A percentile compares a stretch with the other conserved stretches of the same genome.
These are phyloP conservation scores for Solanum sejunctum DNA, from an alignment of 257 asterid species.

Conservation along the genomic window DNA sequence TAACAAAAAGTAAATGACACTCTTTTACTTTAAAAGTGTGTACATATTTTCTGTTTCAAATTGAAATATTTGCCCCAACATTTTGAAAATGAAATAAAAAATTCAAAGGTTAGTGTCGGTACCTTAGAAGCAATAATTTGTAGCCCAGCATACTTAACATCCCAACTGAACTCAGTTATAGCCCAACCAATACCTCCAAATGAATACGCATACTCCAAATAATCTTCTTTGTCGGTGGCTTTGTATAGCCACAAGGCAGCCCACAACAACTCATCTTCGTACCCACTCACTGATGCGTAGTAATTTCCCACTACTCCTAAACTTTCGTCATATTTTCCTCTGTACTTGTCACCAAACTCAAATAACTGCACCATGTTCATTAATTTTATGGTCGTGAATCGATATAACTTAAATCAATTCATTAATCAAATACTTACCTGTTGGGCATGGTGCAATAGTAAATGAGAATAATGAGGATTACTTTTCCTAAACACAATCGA, in stretches of 20 bases:
- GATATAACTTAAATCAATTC: neutral
- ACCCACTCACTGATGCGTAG: slow-evolving; percentile 82
- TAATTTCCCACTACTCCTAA: slow-evolving; percentile 60
- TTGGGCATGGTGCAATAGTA: slow-evolving; percentile 50
- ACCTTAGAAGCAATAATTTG: slow-evolving; percentile 46
- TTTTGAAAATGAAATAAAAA: neutral
- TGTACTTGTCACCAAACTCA: slow-evolving; percentile 68
- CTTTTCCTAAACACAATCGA: slow-evolving; percentile 43
- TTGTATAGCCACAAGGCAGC: slow-evolving; percentile 81
- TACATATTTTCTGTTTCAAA: neutral
- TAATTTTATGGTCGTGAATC: neutral
- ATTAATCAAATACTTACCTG: slow-evolving; percentile 18
- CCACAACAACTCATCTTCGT: slow-evolving; percentile 85
- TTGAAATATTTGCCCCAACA: neutral
- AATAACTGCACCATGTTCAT: slow-evolving; percentile 40
- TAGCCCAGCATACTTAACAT: slow-evolving; percentile 71
- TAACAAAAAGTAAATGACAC: neutral
- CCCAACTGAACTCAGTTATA: slow-evolving; percentile 88
- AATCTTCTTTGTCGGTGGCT: slow-evolving; percentile 52
- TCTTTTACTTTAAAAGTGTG: neutral
- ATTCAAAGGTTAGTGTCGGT: neutral
- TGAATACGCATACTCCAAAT: slow-evolving; percentile 41
- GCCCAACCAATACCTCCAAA: slow-evolving; percentile 88
- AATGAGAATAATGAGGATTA: slow-evolving; percentile 49
- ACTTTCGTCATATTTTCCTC: slow-evolving; percentile 63